These are phyloP conservation scores for Talaromyces proteolyticus DNA, from an alignment of 495 filamentous ascomycete genomes.

Conservation along the genomic window DNA sequence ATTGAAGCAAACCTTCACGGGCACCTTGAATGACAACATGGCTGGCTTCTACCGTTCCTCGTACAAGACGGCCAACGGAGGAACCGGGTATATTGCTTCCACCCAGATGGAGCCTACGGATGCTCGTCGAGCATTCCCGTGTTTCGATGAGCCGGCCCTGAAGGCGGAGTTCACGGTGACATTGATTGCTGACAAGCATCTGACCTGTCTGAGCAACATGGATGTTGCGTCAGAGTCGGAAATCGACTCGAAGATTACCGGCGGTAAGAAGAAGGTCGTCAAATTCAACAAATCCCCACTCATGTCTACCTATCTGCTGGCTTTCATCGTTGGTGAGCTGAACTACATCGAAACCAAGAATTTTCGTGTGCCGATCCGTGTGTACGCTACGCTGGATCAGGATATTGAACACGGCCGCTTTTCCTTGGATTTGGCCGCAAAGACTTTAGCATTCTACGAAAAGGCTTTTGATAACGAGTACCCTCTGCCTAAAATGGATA, in stretches of 20 bases:
- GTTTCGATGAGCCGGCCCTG: constrained; percentile 66
- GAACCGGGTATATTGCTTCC: constrained; percentile 54
- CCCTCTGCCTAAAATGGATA: constrained; percentile 86
- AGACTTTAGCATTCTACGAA: constrained; percentile 47
- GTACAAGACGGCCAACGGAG: constrained; percentile 49
- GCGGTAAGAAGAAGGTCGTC: constrained; percentile 54
- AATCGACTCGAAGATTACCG: constrained; percentile 38
- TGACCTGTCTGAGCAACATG: constrained; percentile 67
- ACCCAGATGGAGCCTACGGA: constrained; percentile 67
- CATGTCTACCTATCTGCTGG: constrained; percentile 66
- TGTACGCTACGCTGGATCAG: constrained; percentile 58
- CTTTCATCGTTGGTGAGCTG: constrained; percentile 63
- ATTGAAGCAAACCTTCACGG: constrained; percentile 56
- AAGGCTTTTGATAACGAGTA: constrained; percentile 49
- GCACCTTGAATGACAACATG: constrained; percentile 62
- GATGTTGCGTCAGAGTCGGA: constrained; percentile 54
- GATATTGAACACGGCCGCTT: constrained; percentile 62
- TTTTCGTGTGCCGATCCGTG: constrained; percentile 60
- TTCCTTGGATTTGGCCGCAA: constrained; percentile 57
- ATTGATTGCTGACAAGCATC: constrained; percentile 53
- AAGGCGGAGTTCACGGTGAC: constrained; percentile 64
- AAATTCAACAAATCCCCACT: constrained; percentile 61
- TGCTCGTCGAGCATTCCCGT: constrained; percentile 60
- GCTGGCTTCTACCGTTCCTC: constrained; percentile 65
- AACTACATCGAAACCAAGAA: constrained; percentile 58